phyloP scores from a whole-genome alignment of 1,139 yeast genomes.

The Yamadazyma siamensis region DNA sequence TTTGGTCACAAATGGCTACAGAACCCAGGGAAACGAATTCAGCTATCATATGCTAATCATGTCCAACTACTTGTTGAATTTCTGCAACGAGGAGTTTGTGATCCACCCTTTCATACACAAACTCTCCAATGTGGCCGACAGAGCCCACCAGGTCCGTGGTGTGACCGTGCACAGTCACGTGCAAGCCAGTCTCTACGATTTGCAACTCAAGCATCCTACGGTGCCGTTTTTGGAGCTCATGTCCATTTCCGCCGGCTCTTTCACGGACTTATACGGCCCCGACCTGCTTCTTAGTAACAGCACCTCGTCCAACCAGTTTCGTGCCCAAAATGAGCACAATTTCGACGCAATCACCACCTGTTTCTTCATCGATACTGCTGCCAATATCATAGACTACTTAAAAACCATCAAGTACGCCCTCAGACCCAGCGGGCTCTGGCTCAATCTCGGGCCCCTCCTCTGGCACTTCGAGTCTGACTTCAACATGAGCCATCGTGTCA shows the following conservation, averaged over 20 bases:
- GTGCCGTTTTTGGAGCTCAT: slow-evolving; percentile 52
- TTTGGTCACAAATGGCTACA: slow-evolving; percentile 61
- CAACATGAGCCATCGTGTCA: slow-evolving; percentile 8
- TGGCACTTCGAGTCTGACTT: slow-evolving; percentile 79
- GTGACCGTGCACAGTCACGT: slow-evolving; percentile 55
- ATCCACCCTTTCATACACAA: slow-evolving; percentile 57
- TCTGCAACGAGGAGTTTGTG: slow-evolving; percentile 35
- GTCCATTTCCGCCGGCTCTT: slow-evolving; percentile 81
- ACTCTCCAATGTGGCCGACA: slow-evolving; percentile 42
- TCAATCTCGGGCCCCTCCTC: slow-evolving; percentile 79
- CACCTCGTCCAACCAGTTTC: slow-evolving; percentile 34
- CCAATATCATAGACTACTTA: slow-evolving; percentile 68
- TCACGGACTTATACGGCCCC: slow-evolving; percentile 72
- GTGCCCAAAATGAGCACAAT: slow-evolving; percentile 30
- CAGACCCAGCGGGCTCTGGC: slow-evolving; percentile 62
- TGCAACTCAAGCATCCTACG: slow-evolving; percentile 24
- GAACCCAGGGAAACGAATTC: slow-evolving; percentile 82
- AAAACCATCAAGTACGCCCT: slow-evolving; percentile 54
- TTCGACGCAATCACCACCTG: slow-evolving; percentile 65
- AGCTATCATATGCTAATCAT: slow-evolving; percentile 77
- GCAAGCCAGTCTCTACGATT: slow-evolving; percentile 19
- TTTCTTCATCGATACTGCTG: slow-evolving; percentile 78
- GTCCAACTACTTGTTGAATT: slow-evolving; percentile 63
- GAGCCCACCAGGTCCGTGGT: slow-evolving; percentile 45
- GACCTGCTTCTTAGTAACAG: slow-evolving; percentile 6